phyloP scores from a whole-genome alignment of 768 basidiomycete species.

The Suillus hirtellus region DNA sequence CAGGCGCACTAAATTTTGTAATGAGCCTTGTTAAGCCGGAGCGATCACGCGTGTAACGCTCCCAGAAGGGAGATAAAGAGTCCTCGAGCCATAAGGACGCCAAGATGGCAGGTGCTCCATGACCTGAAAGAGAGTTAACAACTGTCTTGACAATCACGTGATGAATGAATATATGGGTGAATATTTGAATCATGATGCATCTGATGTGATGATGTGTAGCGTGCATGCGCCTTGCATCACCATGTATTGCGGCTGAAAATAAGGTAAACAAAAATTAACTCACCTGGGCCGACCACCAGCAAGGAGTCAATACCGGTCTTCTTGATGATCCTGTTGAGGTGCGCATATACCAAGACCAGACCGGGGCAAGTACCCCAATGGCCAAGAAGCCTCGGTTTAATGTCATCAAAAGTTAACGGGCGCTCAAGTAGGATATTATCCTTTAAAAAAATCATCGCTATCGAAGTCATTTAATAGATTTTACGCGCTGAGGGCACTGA shows the following conservation, averaged over 20 bases:
- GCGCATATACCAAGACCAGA: constrained; percentile 68
- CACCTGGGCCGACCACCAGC: constrained; percentile 80
- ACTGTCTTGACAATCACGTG: constrained; percentile 1
- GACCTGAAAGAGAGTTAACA: constrained; percentile 41
- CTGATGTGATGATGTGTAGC: not conserved
- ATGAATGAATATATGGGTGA: not conserved
- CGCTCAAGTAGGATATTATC: constrained; percentile 68
- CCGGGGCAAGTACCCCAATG: constrained; percentile 89
- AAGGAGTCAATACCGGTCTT: constrained; percentile 63
- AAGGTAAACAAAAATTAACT: constrained; percentile 11
- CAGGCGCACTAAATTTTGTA: constrained; percentile 74
- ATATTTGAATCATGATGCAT: not conserved
- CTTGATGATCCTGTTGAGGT: constrained; percentile 63
- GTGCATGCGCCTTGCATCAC: not conserved
- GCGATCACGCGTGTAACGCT: constrained; percentile 55
- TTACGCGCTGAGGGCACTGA: constrained; percentile 7
- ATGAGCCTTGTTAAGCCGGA: constrained; percentile 68
- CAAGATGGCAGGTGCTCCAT: constrained; percentile 88
- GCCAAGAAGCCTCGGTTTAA: constrained; percentile 80
- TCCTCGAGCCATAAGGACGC: constrained; percentile 86
- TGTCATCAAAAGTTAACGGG: constrained; percentile 59
- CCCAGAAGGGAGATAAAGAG: constrained; percentile 59
- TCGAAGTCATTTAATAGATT: constrained; percentile 8
- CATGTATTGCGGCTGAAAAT: too few relatives aligned
- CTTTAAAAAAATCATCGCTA: constrained; percentile 85